Base-by-base conservation (phyloP, 345 rosid genomes). In the Hypericum perforatum region DNA sequence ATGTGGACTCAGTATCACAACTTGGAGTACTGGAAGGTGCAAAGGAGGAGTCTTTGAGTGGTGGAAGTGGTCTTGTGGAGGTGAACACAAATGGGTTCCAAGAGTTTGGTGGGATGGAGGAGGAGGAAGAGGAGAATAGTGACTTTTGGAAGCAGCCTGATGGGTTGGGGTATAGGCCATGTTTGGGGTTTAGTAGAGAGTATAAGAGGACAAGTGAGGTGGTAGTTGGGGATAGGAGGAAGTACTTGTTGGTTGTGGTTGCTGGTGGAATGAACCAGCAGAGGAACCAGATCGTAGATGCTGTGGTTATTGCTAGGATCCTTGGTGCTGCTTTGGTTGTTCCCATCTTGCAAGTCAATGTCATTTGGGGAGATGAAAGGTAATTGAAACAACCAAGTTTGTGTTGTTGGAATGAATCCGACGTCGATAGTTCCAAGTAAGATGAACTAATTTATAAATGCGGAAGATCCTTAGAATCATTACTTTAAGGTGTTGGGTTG, bases 291-390 rank as follows among this genome's bases (percentile, higher is more conserved):
- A 89, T 94, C 66, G 99, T 94, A 53, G 99, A 94, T 53, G 97
- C 97, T 12, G 97, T 84, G 41, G 97, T 94, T 54, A 86, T 94
- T 59, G 95, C 99, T 6, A 79, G 97, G 70, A 84, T 94, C 46
- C 94, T 94, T 11, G 95, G 89, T 15, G 95, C 99, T 74, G 79
- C 85, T 63, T 79, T 94, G 59, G 97, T 94, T 52, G 94, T 94
- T 60, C 99, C 99, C 43, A 73, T 82, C 52, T 65, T 94, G 69
- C 99, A 94, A 84, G 81, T 94, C 67, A 89, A 89, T 66, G 90
- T 84, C 74, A 84, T 94, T 45, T 94, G 99, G 99, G 87, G 87
- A n/a, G 99, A 94, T 62, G 99, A 94, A 62, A 94, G 99, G 99
- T 86, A 67, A 55, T 15, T 8, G n/a, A 32, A 63, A 2, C 49